Percentiles rank a stretch among this genome's conserved stretches.
Conservation (phyloP, 1,284 basidiomycete genomes). For the Boletus subluridellus region DNA sequence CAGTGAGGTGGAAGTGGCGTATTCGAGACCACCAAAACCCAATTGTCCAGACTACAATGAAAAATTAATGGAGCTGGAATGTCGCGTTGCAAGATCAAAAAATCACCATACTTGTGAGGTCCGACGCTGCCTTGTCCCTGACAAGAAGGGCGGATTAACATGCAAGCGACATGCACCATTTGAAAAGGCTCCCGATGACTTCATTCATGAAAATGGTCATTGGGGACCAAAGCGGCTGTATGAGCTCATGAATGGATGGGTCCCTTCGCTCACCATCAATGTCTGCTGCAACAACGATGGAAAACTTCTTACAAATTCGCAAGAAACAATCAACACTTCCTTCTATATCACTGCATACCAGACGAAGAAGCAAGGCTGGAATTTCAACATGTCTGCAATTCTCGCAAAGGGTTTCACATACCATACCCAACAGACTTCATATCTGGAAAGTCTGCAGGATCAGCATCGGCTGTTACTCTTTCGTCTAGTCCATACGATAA, state of each 20-base stretch:
- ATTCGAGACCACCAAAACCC: too few species aligned
- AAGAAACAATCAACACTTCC: not conserved
- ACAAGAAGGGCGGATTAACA: rapidly evolving
- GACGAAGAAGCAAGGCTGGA: slow-evolving; percentile 4
- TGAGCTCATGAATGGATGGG: not conserved
- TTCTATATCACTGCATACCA: slow-evolving; percentile 34
- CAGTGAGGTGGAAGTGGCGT: too few species aligned
- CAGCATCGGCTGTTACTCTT: not conserved
- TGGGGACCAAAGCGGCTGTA: not conserved
- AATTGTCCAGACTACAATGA: too few species aligned
- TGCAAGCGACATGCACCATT: not conserved
- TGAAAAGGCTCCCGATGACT: too few species aligned
- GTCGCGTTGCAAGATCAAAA: too few species aligned
- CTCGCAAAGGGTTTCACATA: slow-evolving; percentile 4
- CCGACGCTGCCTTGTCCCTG: too few species aligned
- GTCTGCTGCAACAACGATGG: not conserved
- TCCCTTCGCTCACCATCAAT: not conserved
- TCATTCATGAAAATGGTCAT: rapidly evolving
- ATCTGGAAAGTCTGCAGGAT: not conserved
- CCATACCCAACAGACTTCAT: not conserved
- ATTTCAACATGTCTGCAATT: not conserved
- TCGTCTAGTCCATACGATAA: not conserved
- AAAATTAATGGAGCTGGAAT: too few species aligned
- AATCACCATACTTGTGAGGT: too few species aligned
- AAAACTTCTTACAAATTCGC: slow-evolving; percentile 18